phyloP scores from a whole-genome alignment of 352 stramenopile genomes.

The Pythium rishiriense region DNA sequence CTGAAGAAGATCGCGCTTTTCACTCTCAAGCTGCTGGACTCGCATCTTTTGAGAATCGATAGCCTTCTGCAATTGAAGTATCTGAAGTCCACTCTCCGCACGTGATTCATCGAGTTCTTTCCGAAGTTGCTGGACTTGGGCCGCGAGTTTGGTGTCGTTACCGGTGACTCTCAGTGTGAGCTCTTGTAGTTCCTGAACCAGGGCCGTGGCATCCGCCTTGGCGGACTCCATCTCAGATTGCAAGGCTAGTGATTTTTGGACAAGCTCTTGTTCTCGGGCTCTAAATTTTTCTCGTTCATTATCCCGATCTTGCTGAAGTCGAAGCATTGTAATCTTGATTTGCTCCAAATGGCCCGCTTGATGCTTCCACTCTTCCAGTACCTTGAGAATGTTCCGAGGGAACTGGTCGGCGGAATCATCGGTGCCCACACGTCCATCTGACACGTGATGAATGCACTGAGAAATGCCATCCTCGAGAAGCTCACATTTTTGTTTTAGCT shows the following conservation, averaged over 20 bases:
- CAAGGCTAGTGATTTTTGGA: constrained; percentile 30
- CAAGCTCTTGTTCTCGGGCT: constrained; percentile 46
- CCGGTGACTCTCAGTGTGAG: constrained; percentile 41
- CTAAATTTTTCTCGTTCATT: constrained; percentile 38
- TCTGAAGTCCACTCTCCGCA: constrained; percentile 35
- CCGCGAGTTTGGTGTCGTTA: constrained; percentile 40
- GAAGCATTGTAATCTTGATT: constrained; percentile 48
- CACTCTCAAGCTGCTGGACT: constrained; percentile 48
- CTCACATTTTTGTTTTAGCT: constrained; percentile 40
- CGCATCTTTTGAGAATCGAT: constrained; percentile 49
- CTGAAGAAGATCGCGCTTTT: constrained; percentile 66
- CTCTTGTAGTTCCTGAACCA: constrained; percentile 56
- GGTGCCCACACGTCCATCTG: neutral
- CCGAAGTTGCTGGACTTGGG: constrained; percentile 44
- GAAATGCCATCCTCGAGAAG: constrained; percentile 24
- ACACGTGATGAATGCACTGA: constrained; percentile 39
- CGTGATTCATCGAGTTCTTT: constrained; percentile 56
- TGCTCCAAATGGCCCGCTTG: constrained; percentile 35
- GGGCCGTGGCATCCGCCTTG: constrained; percentile 40
- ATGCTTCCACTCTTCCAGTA: constrained; percentile 27
- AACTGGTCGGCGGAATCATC: constrained; percentile 18
- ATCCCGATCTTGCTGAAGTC: constrained; percentile 50
- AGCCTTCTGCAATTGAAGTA: constrained; percentile 60
- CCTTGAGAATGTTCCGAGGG: constrained; percentile 20
- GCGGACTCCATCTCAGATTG: constrained; percentile 42